Evolutionary conservation across 345 rosid genomes (phyloP).

Genomic region (Citrus cavaleriei): DNA sequence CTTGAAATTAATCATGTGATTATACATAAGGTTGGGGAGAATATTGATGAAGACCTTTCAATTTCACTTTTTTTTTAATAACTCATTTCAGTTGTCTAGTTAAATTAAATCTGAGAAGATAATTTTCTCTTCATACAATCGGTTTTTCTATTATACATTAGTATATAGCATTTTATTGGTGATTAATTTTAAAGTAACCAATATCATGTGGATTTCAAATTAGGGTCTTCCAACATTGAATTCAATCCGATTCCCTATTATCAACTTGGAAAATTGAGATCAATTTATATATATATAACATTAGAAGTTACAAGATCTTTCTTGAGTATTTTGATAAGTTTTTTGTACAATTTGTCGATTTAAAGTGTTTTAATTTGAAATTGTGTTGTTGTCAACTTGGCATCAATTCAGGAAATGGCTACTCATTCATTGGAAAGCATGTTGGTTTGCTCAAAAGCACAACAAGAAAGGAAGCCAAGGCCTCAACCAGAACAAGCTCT

Average conservation of each 20-base stretch:
- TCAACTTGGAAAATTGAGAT: not conserved
- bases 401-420: conserved; percentile 45
- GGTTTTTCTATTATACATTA: not conserved
- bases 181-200: not conserved
- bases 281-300: too few species aligned
- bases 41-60: not conserved
- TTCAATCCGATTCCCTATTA: not conserved
- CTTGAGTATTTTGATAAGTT: too few species aligned
- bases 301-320: too few species aligned
- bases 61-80: not conserved
- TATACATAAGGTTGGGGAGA: not conserved
- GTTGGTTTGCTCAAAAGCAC: conserved; percentile 52
- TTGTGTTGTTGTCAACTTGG: not conserved
- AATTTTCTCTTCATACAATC: not conserved
- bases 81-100: not conserved
- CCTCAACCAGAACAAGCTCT: conserved; percentile 64
- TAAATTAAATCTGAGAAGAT: not conserved
- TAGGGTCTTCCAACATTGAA: not conserved
- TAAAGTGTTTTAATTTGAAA: not conserved
- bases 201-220: not conserved
- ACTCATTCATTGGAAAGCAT: conserved; percentile 60
- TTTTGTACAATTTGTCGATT: not conserved
- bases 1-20: not conserved
- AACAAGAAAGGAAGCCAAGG: conserved; percentile 56
- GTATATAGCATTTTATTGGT: not conserved